Base-by-base conservation (phyloP, 352 stramenopile species). In the Phytophthora tentaculata region DNA sequence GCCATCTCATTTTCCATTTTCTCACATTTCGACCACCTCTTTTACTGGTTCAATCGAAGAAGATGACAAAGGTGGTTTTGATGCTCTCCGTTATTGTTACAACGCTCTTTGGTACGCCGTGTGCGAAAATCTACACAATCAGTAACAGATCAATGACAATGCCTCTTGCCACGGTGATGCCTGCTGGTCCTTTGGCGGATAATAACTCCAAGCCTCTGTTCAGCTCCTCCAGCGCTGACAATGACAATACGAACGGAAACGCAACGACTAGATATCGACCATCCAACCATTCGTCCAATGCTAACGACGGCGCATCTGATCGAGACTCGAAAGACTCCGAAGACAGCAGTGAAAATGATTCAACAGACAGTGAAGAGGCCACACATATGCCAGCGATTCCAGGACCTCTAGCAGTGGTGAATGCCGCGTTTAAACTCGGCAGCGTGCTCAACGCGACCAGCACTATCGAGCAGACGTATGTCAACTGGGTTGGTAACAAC, bases 401-500 rank as follows among this genome's bases (percentile, higher is more conserved):
- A 49, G 50, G 6, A 3, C 12, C 47, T 22, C 20, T 50, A 32
- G 44, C 32, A 49, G 44, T 65, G 6, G 41, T 71, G 43, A 56
- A 61, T 2, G 65, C 61, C 10, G 70, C 51, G 10, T 53, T 71
- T 24, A 68, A 69, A 26, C 59, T 74, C 20, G 70, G 66, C 13
- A 74, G 66, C 20, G 66, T 72, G 14, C 24, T 74, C 0, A 72
- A 74, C 13, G 61, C 70, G 13, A 77, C 70, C 2, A 77, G 66
- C 39, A 79, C 71, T 10, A 70, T 79, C 16, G 45, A 75, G 29
- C 57, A 59, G 3, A 73, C 67, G 2, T 76, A 76, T 35, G 28
- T 37, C 17, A 81, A 81, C 59, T 79, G 74, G 74, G 71, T 81
- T 26, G 69, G 66, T 22, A 57, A 48, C 7, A 43, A 35, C 49